Conservation (phyloP, 2,329 filamentous ascomycete genomes). For the Raffaelea deltoideospora region DNA sequence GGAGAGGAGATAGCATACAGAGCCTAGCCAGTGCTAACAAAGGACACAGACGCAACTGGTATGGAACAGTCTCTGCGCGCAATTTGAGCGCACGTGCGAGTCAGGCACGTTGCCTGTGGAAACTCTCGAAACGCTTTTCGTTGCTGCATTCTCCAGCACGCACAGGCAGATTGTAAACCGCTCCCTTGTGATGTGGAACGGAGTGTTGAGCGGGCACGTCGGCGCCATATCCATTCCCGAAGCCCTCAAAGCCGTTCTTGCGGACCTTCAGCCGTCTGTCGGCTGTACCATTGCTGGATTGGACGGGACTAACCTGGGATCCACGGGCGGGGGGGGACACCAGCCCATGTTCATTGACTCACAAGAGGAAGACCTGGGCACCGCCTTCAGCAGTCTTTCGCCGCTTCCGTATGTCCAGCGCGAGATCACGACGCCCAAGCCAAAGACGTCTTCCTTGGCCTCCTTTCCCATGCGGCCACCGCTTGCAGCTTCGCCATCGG, state of each 20-base stretch:
- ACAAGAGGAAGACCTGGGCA: constrained; percentile 31
- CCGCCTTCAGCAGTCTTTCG: constrained; percentile 12
- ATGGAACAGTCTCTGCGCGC: constrained; percentile 33
- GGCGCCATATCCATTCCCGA: constrained; percentile 48
- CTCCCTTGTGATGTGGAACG: constrained; percentile 49
- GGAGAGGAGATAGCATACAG: too few species aligned
- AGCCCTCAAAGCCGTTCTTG: constrained; percentile 45
- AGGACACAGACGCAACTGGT: constrained; percentile 27
- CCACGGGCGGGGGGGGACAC: constrained; percentile 20
- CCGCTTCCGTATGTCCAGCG: constrained; percentile 12
- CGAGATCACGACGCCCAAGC: constrained; percentile 11
- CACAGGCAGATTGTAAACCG: constrained; percentile 37
- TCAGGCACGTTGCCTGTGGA: constrained; percentile 30
- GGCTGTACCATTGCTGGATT: constrained; percentile 31
- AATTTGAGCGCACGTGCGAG: constrained; percentile 20
- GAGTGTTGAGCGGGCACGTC: constrained; percentile 42
- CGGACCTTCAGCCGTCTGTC: constrained; percentile 39
- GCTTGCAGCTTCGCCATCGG: too few species aligned
- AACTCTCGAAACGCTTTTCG: constrained; percentile 38
- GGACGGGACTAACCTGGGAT: constrained; percentile 21
- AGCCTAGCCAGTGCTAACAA: too few species aligned
- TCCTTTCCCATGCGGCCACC: too few species aligned
- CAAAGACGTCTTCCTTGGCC: constrained; percentile 1
- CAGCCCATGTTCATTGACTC: constrained; percentile 29
- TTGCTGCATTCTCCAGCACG: constrained; percentile 41